Conservation (phyloP, 2,329 filamentous ascomycete species). For the Scedosporium boydii region DNA sequence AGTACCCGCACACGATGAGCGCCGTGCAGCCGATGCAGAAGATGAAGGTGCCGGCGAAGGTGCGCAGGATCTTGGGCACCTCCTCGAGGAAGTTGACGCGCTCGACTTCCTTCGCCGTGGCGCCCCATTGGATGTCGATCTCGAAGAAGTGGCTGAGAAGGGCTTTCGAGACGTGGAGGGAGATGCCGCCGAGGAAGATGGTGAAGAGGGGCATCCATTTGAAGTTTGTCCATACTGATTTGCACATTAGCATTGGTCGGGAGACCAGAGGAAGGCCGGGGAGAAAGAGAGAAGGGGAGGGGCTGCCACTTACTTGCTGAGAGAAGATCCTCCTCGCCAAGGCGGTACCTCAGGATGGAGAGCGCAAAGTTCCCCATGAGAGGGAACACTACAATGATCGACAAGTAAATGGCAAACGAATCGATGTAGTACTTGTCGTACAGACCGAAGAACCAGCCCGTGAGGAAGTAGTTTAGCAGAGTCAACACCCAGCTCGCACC, state of each 20-base stretch:
- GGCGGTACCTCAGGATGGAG: conserved; percentile 53
- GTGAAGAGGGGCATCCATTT: conserved; percentile 51
- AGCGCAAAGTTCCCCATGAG: conserved; percentile 50
- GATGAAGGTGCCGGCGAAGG: conserved; percentile 40
- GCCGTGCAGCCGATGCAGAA: conserved; percentile 35
- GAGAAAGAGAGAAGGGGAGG: conserved; percentile 19
- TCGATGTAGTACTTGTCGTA: conserved; percentile 60
- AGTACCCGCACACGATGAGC: conserved; percentile 38
- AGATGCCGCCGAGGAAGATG: conserved; percentile 33
- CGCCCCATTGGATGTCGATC: conserved; percentile 38
- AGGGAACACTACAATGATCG: conserved; percentile 56
- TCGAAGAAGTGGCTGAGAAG: conserved; percentile 32
- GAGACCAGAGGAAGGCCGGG: not conserved
- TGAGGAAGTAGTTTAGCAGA: conserved; percentile 58
- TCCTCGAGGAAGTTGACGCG: conserved; percentile 47
- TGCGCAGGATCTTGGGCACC: conserved; percentile 42
- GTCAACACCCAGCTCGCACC: conserved; percentile 59
- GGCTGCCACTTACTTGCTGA: conserved; percentile 12
- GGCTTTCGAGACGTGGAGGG: conserved; percentile 30
- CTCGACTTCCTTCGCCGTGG: conserved; percentile 50
- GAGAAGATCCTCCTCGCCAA: conserved; percentile 42
- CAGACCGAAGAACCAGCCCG: conserved; percentile 61
- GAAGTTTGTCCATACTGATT: conserved; percentile 42
- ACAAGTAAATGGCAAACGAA: conserved; percentile 54
- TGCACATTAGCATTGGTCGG: not conserved